A percentile compares a stretch with the other conserved stretches of the same genome.
Conservation (phyloP, 2,329 filamentous ascomycete species). For the Phoma sp. region DNA sequence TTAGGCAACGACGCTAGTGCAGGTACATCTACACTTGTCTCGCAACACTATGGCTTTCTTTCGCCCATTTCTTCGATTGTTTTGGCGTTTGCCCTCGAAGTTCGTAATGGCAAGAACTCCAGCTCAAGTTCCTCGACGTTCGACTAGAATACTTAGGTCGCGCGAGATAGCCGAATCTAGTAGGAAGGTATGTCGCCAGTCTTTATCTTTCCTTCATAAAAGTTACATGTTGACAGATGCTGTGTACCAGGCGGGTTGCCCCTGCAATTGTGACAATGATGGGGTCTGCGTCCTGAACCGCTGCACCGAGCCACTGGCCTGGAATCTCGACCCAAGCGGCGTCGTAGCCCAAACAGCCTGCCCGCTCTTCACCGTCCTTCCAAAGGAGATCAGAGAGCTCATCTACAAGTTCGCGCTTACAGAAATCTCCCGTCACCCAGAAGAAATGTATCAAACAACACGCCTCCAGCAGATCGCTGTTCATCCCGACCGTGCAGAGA, state of each 20-base stretch:
- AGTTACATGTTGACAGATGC: background rate
- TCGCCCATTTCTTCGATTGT: no score
- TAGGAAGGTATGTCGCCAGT: background rate
- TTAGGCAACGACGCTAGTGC: no score
- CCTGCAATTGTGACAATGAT: background rate
- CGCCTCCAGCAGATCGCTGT: background rate
- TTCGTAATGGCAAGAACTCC: no score
- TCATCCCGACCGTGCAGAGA: constrained; percentile 13
- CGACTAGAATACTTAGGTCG: no score
- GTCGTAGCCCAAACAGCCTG: constrained; percentile 14
- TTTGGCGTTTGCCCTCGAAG: no score
- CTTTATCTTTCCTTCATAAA: background rate
- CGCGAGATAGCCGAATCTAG: no score
- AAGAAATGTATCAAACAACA: background rate
- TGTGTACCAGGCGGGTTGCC: background rate
- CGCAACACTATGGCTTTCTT: no score
- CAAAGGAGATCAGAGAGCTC: constrained; percentile 25
- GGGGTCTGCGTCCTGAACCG: background rate
- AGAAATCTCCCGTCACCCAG: background rate
- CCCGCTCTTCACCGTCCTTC: constrained; percentile 19
- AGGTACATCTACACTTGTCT: no score
- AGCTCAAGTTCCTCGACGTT: no score
- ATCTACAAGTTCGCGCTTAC: constrained; percentile 26
- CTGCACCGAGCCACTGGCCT: constrained; percentile 25
- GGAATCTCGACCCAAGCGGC: constrained; percentile 13